Conservation (phyloP, 2,329 filamentous ascomycete species). For the Phoma sp. region DNA sequence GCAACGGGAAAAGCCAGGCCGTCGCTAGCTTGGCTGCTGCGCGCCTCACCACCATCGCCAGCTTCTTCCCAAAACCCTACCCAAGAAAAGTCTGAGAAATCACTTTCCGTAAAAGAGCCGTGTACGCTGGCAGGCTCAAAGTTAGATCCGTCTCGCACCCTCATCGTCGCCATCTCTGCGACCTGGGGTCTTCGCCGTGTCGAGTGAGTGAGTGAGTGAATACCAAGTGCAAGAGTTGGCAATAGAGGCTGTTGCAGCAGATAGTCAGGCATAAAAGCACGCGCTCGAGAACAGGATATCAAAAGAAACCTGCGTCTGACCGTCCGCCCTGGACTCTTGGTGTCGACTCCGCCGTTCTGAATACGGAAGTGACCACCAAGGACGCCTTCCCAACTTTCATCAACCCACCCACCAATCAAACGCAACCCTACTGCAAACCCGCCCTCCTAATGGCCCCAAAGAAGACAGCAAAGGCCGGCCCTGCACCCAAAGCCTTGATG, state of each 20-base stretch:
- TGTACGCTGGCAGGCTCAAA: background rate
- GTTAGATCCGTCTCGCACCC: background rate
- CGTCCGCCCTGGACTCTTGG: background rate
- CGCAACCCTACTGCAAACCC: background rate
- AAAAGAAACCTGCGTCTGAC: background rate
- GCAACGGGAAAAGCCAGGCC: background rate
- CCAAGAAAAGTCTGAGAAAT: too few relatives aligned
- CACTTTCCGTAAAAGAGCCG: too few relatives aligned
- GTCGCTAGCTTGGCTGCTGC: background rate
- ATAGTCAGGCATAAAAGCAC: too few relatives aligned
- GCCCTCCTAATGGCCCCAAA: constrained; percentile 37
- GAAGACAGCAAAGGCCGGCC: constrained; percentile 34
- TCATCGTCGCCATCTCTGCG: background rate
- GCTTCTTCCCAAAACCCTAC: too few relatives aligned
- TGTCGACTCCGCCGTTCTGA: background rate
- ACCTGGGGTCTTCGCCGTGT: background rate
- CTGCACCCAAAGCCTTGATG: constrained; percentile 1
- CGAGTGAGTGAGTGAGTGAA: background rate
- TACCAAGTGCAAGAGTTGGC: background rate
- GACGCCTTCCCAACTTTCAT: background rate
- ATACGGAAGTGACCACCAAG: background rate
- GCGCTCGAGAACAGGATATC: background rate
- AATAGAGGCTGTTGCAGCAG: background rate
- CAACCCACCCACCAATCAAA: background rate
- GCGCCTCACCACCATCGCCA: too few relatives aligned